Percentiles rank a stretch among this genome's conserved stretches.
These are phyloP conservation scores for Luvunga scandens DNA, from an alignment of 345 rosid genomes.

Conservation along the genomic window DNA sequence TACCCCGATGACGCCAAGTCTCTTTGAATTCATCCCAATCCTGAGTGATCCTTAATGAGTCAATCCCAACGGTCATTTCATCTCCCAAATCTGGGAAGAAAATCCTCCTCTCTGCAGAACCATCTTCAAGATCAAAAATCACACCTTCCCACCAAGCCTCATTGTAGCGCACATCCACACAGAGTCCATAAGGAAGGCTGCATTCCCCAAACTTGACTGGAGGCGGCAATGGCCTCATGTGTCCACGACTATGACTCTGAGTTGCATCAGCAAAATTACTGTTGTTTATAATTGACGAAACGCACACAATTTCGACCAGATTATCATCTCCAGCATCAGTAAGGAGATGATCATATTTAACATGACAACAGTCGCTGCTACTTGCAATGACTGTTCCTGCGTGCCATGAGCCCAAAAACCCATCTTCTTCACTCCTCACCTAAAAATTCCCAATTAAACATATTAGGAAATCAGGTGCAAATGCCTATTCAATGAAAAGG, in stretches of 20 bases:
- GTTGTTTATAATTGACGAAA: slow-evolving; percentile 39
- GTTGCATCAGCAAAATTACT: slow-evolving; percentile 9
- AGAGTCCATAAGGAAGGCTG: slow-evolving; percentile 48
- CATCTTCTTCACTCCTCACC: slow-evolving; percentile 78
- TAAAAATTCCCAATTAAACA: slow-evolving; percentile 15
- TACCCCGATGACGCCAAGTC: slow-evolving; percentile 64
- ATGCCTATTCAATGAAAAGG: not conserved
- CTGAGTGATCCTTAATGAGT: slow-evolving; percentile 53
- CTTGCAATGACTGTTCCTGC: slow-evolving; percentile 41
- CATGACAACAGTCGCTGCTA: slow-evolving; percentile 6
- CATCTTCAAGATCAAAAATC: slow-evolving; percentile 51
- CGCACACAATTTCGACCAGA: slow-evolving; percentile 38
- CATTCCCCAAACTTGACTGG: slow-evolving; percentile 20
- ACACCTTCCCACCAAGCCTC: slow-evolving; percentile 98
- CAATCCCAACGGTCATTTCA: slow-evolving; percentile 37
- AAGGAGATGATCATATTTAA: slow-evolving; percentile 58
- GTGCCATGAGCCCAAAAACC: slow-evolving; percentile 83
- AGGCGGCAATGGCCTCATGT: slow-evolving; percentile 64
- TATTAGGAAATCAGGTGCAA: not conserved
- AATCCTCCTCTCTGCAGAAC: slow-evolving; percentile 43
- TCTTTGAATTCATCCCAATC: slow-evolving; percentile 60
- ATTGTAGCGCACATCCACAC: slow-evolving; percentile 53
- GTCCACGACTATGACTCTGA: slow-evolving; percentile 29
- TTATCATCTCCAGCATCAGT: slow-evolving; percentile 35
- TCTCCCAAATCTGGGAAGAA: slow-evolving; percentile 91